These are phyloP conservation scores for Ophiostoma populinum DNA, from an alignment of 2,329 filamentous ascomycete species.

Conservation along the genomic window DNA sequence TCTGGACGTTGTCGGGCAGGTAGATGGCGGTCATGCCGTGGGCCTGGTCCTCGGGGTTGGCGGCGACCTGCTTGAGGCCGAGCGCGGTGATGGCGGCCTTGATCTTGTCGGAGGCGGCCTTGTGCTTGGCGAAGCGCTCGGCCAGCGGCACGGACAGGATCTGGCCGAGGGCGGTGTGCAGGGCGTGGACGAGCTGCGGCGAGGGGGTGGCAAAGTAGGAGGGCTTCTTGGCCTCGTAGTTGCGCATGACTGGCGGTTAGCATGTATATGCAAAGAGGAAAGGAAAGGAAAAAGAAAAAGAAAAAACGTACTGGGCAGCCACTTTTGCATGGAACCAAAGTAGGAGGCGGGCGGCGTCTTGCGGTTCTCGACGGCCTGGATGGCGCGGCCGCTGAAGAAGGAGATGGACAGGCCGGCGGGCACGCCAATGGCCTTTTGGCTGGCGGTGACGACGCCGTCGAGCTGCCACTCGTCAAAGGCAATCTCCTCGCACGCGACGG, in stretches of 20 bases:
- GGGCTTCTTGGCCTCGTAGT: conserved; percentile 94
- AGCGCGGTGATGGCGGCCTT: conserved; percentile 69
- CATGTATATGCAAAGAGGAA: background rate
- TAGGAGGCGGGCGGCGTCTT: conserved; percentile 74
- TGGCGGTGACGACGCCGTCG: conserved; percentile 83
- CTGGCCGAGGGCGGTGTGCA: conserved; percentile 76
- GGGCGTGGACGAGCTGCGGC: conserved; percentile 80
- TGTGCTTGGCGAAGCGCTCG: conserved; percentile 71
- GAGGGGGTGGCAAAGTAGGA: conserved; percentile 97
- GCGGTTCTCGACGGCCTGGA: conserved; percentile 61
- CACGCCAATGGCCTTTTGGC: conserved; percentile 92
- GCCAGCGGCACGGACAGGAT: conserved; percentile 67
- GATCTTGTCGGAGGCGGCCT: conserved; percentile 62
- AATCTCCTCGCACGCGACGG: conserved; percentile 89
- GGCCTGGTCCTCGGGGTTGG: conserved; percentile 76
- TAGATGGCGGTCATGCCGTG: conserved; percentile 98
- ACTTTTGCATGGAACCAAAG: conserved; percentile 95
- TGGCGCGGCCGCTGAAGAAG: conserved; percentile 79
- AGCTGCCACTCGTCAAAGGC: conserved; percentile 89
- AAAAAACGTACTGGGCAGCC: conserved; percentile 60
- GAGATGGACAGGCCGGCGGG: conserved; percentile 88
- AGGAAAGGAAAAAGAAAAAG: background rate
- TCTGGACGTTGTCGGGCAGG: conserved; percentile 67
- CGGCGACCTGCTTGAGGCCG: conserved; percentile 67
- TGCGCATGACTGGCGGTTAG: conserved; percentile 63